A percentile compares a stretch with the other conserved stretches of the same genome.
phyloP scores from a whole-genome alignment of 352 stramenopile species.

The Pythium sukuiense region DNA sequence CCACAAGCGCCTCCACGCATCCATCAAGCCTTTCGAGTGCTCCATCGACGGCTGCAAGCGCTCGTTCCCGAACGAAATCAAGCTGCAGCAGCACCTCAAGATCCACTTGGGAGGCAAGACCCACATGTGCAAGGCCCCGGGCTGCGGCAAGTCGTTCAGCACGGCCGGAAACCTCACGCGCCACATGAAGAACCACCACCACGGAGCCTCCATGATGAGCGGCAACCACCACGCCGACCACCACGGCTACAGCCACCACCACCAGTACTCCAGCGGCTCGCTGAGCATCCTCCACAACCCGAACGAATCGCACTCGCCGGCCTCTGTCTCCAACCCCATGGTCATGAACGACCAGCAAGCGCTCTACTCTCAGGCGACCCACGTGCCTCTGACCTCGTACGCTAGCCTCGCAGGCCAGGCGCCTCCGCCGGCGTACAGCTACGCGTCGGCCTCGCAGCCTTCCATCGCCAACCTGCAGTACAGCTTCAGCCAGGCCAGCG shows the following conservation, averaged over 20 bases:
- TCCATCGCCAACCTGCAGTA: constrained; percentile 27
- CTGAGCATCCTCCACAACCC: constrained; percentile 21
- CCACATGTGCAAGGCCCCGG: constrained; percentile 43
- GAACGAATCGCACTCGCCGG: constrained; percentile 17
- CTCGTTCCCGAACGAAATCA: constrained; percentile 50
- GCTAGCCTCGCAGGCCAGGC: constrained; percentile 17
- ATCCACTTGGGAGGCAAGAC: constrained; percentile 48
- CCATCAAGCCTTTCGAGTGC: constrained; percentile 46
- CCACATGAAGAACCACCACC: constrained; percentile 66
- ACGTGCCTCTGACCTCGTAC: constrained; percentile 27
- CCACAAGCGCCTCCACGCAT: constrained; percentile 56
- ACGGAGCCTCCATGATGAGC: constrained; percentile 5
- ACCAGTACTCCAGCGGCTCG: constrained; percentile 6
- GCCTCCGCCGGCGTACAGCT: constrained; percentile 11
- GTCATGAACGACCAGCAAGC: constrained; percentile 15
- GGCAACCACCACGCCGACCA: neutral
- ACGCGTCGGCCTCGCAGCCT: constrained; percentile 14
- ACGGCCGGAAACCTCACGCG: constrained; percentile 68
- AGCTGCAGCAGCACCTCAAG: constrained; percentile 51
- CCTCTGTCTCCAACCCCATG: constrained; percentile 20
- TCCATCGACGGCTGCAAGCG: constrained; percentile 44
- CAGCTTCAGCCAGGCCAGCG: constrained; percentile 16
- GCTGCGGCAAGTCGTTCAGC: constrained; percentile 67
- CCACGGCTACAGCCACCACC: constrained; percentile 14
- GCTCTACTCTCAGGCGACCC: constrained; percentile 20